Evolutionary conservation across 2,329 filamentous ascomycete species (phyloP), one percentile per base, ranked within the genome.

Genomic region (Parastagonospora avenae): DNA sequence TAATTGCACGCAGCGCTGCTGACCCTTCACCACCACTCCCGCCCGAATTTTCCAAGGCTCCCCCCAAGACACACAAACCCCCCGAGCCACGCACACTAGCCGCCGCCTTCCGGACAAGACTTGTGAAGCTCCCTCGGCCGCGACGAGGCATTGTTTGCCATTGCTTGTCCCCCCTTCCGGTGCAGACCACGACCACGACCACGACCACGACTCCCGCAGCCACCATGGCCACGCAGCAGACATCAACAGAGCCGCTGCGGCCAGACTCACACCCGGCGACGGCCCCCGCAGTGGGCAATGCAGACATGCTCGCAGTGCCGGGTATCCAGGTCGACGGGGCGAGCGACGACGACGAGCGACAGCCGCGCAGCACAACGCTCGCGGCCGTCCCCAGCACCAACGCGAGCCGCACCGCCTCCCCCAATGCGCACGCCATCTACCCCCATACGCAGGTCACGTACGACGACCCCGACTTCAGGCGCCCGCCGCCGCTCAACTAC

Each of bases 401-500:
- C 19, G 52, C 58, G 32, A 71, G 62, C 50, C 55, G 66, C 28
- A 62, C 65, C n/a, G 50, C 61, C 32, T 73, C 68, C 19, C 64
- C 64, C 24, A 68, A 64, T 38, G 59, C 57, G 6, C 70, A 71
- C 30, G 67, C 73, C 16, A 53, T 67, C n/a, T 72, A 68, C 40
- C 72, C 76, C 29, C 70, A 74, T 46, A 76, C 74, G 1, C 75
- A 77, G 55, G 54, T 77, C 54, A 62, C 64, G 2, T 76, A 71
- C 59, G 66, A 73, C 31, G 74, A 76, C 46, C 66, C 70, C 27
- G 68, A 73, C 51, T 76, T 76, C 57, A 60, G 62, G n/a, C 62
- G 63, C 7, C 79, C 79, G 16, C 83, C 82, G 41, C 75, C 78
- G 14, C 75, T 86, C 32, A 80, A 84, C 19, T 86, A 86, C 71